A percentile compares a stretch with the other conserved stretches of the same genome.
Conservation (phyloP, 495 filamentous ascomycete species). For the Penicillium soppii region DNA sequence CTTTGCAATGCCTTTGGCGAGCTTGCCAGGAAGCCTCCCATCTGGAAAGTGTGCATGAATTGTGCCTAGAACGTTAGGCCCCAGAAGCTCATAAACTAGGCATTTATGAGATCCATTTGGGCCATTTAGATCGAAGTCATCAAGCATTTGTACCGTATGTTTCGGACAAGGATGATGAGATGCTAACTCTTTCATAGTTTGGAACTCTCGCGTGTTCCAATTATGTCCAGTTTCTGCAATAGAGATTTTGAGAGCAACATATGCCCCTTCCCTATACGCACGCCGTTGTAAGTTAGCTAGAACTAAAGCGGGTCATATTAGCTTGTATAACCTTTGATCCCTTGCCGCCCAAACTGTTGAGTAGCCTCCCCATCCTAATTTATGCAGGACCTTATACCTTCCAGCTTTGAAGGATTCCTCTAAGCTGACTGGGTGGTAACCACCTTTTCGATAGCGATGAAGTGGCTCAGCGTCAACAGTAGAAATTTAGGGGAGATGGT, state of each 20-base stretch:
- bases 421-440: conserved; percentile 46
- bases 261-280: conserved; percentile 17
- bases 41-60: conserved; percentile 26
- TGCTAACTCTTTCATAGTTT: conserved; percentile 21
- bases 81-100: conserved; percentile 45
- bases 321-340: conserved; percentile 31
- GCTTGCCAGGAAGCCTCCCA: conserved; percentile 37
- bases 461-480: conserved; percentile 25
- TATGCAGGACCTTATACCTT: conserved; percentile 47
- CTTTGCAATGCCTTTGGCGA: conserved; percentile 43
- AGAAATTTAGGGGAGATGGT: conserved; percentile 16
- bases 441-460: conserved; percentile 33
- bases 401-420: conserved; percentile 35
- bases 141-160: conserved; percentile 36
- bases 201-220: conserved; percentile 23
- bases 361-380: conserved; percentile 47
- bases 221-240: conserved; percentile 20
- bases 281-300: conserved; percentile 15
- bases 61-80: conserved; percentile 33
- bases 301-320: conserved; percentile 6
- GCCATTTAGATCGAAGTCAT: conserved; percentile 37
- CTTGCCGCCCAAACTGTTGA: conserved; percentile 52
- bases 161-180: conserved; percentile 14
- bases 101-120: conserved; percentile 49
- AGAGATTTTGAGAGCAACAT: conserved; percentile 34